Base-by-base conservation (phyloP, 1,139 yeast species). In the Blastobotrys capitulatus region DNA sequence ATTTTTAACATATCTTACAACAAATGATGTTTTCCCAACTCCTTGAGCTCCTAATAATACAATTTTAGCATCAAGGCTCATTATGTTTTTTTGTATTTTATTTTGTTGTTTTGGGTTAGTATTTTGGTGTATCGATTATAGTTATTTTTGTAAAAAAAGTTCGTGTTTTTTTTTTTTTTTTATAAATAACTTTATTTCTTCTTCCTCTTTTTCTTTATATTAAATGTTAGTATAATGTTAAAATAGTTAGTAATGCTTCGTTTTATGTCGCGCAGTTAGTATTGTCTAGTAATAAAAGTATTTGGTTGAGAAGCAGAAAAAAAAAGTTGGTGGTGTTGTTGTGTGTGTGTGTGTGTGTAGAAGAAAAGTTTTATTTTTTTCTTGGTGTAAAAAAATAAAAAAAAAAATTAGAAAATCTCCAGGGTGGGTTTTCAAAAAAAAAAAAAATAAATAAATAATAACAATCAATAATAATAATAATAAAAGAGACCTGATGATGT, bases 1-100 rank as follows among this genome's bases (percentile, higher is more conserved):
- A 66, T 87, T 86, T 55, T 90, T 81, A 31, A 88, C 96, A 69
- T 88, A 89, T 58, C 96, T 77, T 58, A 88, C 77, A 32, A 89
- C 96, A 41, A 89, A 76, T 1, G 96, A 86, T 0, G 96, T 86
- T 60, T 89, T 89, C 46, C 97, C 97, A 36, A 89, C 97, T 1
- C 96, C 71, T 53, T 67, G 70, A 18, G 70, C 61, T 25, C 71
- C 71, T 32, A 67, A 59, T 40, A 67, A 62, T 52, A 67, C 71
- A 47, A 67, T 65, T 54, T 67, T 67, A 42, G 70, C 69, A 55
- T 67, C 71, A 44, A 67, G 54, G 53, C 67, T 63, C 67, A 64
- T 63, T 7, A 4, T 31, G 32, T 27, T 39, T 36, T 15, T 29
- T 38, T 18, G 3, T n/a, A 6, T 29, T 29, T 13, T 13, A 6